These are phyloP conservation scores for Schizosaccharomyces versatilis DNA, from an alignment of 1,139 yeast genomes.

Conservation along the genomic window DNA sequence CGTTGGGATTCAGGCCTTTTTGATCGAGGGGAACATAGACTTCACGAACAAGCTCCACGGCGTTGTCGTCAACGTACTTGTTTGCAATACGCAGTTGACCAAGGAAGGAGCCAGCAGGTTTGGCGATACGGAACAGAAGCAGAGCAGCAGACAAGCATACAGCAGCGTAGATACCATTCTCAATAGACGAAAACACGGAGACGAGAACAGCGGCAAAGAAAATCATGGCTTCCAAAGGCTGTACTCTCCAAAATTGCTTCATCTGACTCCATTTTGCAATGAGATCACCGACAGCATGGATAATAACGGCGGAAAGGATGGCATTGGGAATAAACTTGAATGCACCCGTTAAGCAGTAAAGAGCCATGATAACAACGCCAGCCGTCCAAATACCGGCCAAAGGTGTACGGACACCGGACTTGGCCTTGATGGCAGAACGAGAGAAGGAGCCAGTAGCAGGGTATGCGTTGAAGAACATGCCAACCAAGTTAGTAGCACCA, in stretches of 20 bases:
- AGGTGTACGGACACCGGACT: constrained; percentile 91
- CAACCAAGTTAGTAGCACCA: constrained; percentile 75
- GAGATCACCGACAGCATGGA: constrained; percentile 86
- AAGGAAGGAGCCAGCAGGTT: constrained; percentile 61
- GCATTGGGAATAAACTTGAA: constrained; percentile 86
- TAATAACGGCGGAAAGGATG: constrained; percentile 62
- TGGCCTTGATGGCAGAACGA: constrained; percentile 79
- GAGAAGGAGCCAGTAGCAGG: constrained; percentile 95
- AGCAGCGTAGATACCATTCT: constrained; percentile 77
- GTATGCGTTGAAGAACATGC: constrained; percentile 79
- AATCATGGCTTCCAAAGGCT: constrained; percentile 57
- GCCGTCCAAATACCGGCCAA: constrained; percentile 85
- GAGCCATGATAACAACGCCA: constrained; percentile 62
- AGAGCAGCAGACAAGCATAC: constrained; percentile 63
- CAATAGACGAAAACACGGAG: constrained; percentile 59
- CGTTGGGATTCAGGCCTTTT: constrained; percentile 30
- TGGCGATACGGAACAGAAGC: constrained; percentile 50
- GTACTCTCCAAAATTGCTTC: constrained; percentile 49
- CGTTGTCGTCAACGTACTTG: neutral
- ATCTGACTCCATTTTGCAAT: constrained; percentile 52
- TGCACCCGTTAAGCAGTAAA: constrained; percentile 61
- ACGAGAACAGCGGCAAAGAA: constrained; percentile 58
- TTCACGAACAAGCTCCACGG: constrained; percentile 3
- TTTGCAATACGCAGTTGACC: constrained; percentile 23
- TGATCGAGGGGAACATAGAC: constrained; percentile 38